phyloP scores from a whole-genome alignment of 2,329 filamentous ascomycete genomes.

The Hirsutella minnesotensis region DNA sequence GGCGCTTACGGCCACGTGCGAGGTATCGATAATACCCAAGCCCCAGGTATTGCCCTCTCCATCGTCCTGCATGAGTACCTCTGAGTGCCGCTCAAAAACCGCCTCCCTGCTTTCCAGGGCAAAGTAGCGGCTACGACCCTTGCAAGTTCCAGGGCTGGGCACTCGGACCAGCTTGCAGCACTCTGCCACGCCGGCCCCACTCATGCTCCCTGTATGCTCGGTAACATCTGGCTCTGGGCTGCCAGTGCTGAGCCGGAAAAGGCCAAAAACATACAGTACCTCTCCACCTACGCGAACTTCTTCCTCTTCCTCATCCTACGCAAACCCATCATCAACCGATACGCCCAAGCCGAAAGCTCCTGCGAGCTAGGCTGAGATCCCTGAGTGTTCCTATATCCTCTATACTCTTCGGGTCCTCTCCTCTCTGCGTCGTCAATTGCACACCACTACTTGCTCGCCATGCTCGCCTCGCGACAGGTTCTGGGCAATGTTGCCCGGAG shows the following conservation, averaged over 20 bases:
- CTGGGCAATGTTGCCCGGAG: constrained; percentile 52
- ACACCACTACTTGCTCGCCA: constrained; percentile 30
- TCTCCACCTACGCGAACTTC: constrained; percentile 10
- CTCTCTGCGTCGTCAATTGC: constrained; percentile 6
- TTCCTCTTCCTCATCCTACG: constrained; percentile 7
- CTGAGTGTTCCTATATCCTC: constrained; percentile 10
- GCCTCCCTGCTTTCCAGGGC: neutral
- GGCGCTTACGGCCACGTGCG: too few relatives aligned
- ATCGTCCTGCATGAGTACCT: neutral
- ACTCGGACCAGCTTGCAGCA: neutral
- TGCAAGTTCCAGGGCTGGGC: too few relatives aligned
- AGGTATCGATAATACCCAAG: too few relatives aligned
- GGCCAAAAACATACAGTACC: constrained; percentile 15
- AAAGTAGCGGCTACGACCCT: neutral
- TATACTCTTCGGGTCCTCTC: constrained; percentile 13
- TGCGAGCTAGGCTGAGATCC: constrained; percentile 5
- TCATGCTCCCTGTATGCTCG: constrained; percentile 5
- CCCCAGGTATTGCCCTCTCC: too few relatives aligned
- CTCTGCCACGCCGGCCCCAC: constrained; percentile 2
- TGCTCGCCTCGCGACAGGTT: constrained; percentile 62
- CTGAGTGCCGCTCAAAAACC: too few relatives aligned
- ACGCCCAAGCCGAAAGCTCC: neutral
- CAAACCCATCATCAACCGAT: constrained; percentile 1
- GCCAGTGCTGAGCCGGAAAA: constrained; percentile 3
- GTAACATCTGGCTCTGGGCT: constrained; percentile 8